phyloP scores from a whole-genome alignment of 2,329 filamentous ascomycete species.

The Scytalidium lignicola region DNA sequence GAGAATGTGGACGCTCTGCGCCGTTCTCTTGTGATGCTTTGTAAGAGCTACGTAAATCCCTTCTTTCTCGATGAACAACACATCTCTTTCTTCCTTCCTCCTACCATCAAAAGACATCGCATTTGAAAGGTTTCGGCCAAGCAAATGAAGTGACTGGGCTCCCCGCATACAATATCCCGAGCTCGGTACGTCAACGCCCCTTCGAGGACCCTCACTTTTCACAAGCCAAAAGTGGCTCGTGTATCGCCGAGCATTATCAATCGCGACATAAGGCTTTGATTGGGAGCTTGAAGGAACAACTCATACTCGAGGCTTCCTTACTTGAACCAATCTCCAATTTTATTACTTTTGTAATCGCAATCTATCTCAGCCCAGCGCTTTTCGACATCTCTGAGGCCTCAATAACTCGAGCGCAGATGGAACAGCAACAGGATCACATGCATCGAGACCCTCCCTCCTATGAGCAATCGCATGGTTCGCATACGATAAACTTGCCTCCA shows the following conservation, averaged over 20 bases:
- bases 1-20: not conserved
- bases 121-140: not conserved
- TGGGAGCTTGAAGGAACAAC: not conserved
- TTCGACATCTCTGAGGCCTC: not conserved
- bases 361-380: not conserved
- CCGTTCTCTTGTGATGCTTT: not conserved
- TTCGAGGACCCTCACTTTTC: not conserved
- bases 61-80: not conserved
- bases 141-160: not conserved
- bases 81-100: not conserved
- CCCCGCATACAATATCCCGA: not conserved
- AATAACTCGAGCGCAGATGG: not conserved
- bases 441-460: constrained; percentile 22
- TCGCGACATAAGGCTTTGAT: not conserved
- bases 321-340: not conserved
- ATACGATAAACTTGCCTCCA: constrained; percentile 20
- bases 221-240: not conserved
- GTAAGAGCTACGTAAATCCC: not conserved
- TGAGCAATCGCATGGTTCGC: constrained; percentile 24
- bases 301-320: not conserved
- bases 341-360: not conserved
- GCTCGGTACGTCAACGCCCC: not conserved
- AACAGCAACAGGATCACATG: constrained; percentile 26
- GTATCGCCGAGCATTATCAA: not conserved
- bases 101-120: not conserved